These are phyloP conservation scores for Syzygium jambos DNA, from an alignment of 345 rosid species.

Conservation along the genomic window DNA sequence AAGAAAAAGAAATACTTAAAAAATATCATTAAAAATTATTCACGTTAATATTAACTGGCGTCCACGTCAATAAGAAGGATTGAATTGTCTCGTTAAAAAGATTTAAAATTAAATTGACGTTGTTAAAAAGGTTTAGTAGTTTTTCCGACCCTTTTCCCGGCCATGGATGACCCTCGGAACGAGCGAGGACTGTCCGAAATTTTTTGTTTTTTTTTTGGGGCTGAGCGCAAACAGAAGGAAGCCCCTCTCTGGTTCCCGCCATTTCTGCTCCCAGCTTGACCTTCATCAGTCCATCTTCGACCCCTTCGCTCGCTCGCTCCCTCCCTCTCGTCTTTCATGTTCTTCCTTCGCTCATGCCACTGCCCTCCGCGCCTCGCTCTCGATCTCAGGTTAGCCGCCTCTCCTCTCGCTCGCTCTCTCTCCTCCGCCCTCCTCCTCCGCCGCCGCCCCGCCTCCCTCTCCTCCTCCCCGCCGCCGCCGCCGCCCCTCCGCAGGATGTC, in stretches of 20 bases:
- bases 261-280: background rate
- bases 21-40: too few relatives aligned
- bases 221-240: background rate
- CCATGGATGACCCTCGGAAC: background rate
- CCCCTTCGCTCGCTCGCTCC: background rate
- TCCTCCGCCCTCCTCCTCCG: background rate
- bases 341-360: background rate
- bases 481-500: constrained; percentile 20
- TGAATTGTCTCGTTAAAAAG: too few relatives aligned
- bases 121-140: too few relatives aligned
- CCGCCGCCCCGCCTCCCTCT: background rate
- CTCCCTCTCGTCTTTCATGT: background rate
- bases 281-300: background rate
- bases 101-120: too few relatives aligned
- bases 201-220: background rate
- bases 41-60: too few relatives aligned
- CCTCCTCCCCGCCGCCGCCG: constrained; percentile 3
- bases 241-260: background rate
- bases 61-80: too few relatives aligned
- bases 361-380: background rate
- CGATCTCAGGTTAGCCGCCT: background rate
- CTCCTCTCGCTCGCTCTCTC: background rate
- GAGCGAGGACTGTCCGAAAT: background rate
- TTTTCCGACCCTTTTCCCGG: too few relatives aligned
- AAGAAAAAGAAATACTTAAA: too few relatives aligned